A percentile compares a stretch with the other conserved stretches of the same genome.
phyloP scores from a whole-genome alignment of 768 basidiomycete species.

The Cystobasidiopsis lactophilus region DNA sequence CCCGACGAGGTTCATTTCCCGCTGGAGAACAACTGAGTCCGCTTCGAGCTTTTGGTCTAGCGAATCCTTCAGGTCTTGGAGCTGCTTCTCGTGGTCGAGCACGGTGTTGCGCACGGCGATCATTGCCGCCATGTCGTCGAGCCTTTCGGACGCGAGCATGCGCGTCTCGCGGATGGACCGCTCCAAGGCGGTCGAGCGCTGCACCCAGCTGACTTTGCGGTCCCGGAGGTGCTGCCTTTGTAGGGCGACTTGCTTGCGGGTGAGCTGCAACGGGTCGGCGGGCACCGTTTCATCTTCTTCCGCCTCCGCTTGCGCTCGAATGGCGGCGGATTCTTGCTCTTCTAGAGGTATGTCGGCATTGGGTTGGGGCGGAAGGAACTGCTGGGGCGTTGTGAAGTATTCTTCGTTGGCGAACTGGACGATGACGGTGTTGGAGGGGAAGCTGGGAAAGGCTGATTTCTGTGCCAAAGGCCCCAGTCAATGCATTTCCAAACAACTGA shows the following conservation, averaged over 20 bases:
- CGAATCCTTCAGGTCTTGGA: slow-evolving; percentile 2
- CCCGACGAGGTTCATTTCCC: neutral
- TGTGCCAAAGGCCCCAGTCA: neutral
- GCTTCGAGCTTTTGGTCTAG: slow-evolving; percentile 14
- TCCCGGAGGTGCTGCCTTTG: neutral
- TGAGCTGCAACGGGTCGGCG: neutral
- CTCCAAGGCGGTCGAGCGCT: slow-evolving; percentile 1
- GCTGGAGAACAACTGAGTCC: neutral
- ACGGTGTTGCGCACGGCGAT: neutral
- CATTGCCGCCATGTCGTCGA: neutral
- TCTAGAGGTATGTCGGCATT: neutral
- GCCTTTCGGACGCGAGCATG: slow-evolving; percentile 4
- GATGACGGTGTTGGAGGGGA: slow-evolving; percentile 14
- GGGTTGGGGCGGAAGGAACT: neutral
- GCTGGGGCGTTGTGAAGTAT: slow-evolving; percentile 13
- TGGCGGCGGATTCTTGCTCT: neutral
- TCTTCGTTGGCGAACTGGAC: slow-evolving; percentile 11
- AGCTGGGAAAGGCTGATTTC: slow-evolving; percentile 7
- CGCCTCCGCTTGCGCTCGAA: neutral
- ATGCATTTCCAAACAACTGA: neutral
- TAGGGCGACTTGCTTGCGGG: neutral
- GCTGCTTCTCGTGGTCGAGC: neutral
- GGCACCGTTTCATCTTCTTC: slow-evolving; percentile 3
- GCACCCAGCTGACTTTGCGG: neutral
- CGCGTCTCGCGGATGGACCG: slow-evolving; percentile 7